Evolutionary conservation across 176 grass and related monocot genomes (phyloP).

Genomic region (Bolboschoenus planiculmis): DNA sequence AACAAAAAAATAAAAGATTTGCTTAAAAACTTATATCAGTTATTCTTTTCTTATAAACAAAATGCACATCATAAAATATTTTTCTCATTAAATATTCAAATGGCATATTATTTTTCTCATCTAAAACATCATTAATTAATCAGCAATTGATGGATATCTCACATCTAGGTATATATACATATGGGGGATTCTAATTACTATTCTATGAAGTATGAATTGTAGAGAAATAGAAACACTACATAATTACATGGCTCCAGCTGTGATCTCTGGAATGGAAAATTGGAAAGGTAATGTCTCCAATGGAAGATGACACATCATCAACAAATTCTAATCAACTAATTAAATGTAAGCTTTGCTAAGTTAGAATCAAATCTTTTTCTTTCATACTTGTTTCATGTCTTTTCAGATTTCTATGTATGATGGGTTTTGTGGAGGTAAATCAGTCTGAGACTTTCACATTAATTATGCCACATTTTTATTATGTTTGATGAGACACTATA

Average conservation of each 20-base stretch:
- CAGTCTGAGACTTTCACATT: not conserved
- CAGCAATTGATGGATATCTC: too few species aligned
- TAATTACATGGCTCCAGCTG: not conserved
- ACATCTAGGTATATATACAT: too few species aligned
- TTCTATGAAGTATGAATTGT: not conserved
- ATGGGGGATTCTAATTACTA: too few species aligned
- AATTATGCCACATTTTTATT: not conserved
- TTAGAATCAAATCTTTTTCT: not conserved
- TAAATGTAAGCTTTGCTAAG: not conserved
- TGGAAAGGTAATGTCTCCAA: not conserved
- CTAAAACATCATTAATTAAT: too few species aligned
- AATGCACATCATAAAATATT: too few species aligned
- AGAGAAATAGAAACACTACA: not conserved
- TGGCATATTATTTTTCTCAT: too few species aligned
- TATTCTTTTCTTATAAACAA: too few species aligned
- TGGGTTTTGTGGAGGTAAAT: not conserved
- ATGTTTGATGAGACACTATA: not conserved
- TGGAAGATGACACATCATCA: not conserved
- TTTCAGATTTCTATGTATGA: not conserved
- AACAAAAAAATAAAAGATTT: too few species aligned
- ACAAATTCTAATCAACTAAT: not conserved
- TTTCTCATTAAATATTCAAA: too few species aligned
- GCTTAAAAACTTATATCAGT: too few species aligned
- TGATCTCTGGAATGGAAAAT: not conserved
- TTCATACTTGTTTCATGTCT: not conserved